A percentile compares a stretch with the other conserved stretches of the same genome.
Conservation (phyloP, 768 basidiomycete genomes). For the Lepiota brunneoincarnata region DNA sequence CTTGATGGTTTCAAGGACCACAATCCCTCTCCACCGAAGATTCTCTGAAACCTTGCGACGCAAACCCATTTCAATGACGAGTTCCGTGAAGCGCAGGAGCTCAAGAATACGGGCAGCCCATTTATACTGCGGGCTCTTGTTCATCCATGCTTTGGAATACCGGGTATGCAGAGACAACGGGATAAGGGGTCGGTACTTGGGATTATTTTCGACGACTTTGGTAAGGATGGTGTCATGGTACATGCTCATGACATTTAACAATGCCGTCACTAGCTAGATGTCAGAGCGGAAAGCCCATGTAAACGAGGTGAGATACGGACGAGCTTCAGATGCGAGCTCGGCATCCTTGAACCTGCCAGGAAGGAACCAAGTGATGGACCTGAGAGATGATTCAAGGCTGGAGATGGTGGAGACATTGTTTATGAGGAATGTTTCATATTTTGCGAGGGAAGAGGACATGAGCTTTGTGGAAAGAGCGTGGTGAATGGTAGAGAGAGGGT, state of each 20-base stretch:
- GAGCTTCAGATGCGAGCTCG: conserved; percentile 89
- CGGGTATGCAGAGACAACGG: conserved; percentile 79
- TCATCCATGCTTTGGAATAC: conserved; percentile 86
- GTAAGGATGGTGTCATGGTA: conserved; percentile 94
- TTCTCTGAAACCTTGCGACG: conserved; percentile 65
- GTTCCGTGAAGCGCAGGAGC: conserved; percentile 75
- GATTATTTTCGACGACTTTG: conserved; percentile 57
- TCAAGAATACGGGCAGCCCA: conserved; percentile 76
- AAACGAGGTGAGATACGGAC: conserved; percentile 51
- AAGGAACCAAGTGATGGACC: conserved; percentile 92
- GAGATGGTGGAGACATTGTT: conserved; percentile 84
- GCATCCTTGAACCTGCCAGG: conserved; percentile 98
- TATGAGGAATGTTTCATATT: conserved; percentile 81
- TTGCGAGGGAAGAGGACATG: conserved; percentile 65
- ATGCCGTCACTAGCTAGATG: conserved; percentile 69
- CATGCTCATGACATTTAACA: conserved; percentile 83
- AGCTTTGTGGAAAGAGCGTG: conserved; percentile 11
- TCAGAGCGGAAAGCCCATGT: conserved; percentile 13
- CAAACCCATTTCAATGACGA: conserved; percentile 88
- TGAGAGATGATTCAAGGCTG: conserved; percentile 82
- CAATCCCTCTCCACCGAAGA: conserved; percentile 71
- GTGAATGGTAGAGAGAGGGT: not conserved
- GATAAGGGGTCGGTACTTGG: conserved; percentile 73
- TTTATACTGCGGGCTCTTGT: conserved; percentile 68
- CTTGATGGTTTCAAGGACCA: conserved; percentile 85